A percentile compares a stretch with the other conserved stretches of the same genome.
These are phyloP conservation scores for Abortiporus biennis DNA, from an alignment of 1,284 basidiomycete genomes.

Conservation along the genomic window DNA sequence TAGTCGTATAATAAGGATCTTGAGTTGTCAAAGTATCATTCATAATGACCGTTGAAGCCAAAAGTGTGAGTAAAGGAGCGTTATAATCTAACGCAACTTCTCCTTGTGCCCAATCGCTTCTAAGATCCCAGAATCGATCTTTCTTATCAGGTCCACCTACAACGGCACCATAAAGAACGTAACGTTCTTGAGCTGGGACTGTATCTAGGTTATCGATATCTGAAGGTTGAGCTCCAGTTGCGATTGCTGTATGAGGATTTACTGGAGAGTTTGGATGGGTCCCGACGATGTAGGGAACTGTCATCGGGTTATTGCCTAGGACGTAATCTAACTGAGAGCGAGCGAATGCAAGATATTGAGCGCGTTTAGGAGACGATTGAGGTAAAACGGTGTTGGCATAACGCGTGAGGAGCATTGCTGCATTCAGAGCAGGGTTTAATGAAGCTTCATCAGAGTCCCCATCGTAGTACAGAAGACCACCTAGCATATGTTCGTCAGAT, in stretches of 20 bases:
- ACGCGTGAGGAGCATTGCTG: slow-evolving; percentile 74
- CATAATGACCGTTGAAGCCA: slow-evolving; percentile 64
- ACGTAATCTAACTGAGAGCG: slow-evolving; percentile 75
- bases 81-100: slow-evolving; percentile 83
- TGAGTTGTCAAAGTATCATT: slow-evolving; percentile 40
- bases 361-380: slow-evolving; percentile 50
- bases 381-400: slow-evolving; percentile 64
- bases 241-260: slow-evolving; percentile 86
- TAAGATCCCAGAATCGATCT: slow-evolving; percentile 79
- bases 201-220: slow-evolving; percentile 67
- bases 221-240: slow-evolving; percentile 65
- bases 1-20: slow-evolving; percentile 82
- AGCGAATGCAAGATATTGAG: slow-evolving; percentile 63
- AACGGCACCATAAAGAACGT: slow-evolving; percentile 82
- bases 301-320: slow-evolving; percentile 86
- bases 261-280: slow-evolving; percentile 83
- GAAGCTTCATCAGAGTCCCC: slow-evolving; percentile 77
- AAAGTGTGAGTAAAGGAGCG: slow-evolving; percentile 78
- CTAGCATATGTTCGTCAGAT: slow-evolving; percentile 28
- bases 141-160: slow-evolving; percentile 80
- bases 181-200: slow-evolving; percentile 61
- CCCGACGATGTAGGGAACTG: slow-evolving; percentile 78
- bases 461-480: slow-evolving; percentile 73
- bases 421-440: slow-evolving; percentile 83
- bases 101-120: slow-evolving; percentile 77